phyloP scores from a whole-genome alignment of 768 basidiomycete genomes.

The Lyophyllum decastes region DNA sequence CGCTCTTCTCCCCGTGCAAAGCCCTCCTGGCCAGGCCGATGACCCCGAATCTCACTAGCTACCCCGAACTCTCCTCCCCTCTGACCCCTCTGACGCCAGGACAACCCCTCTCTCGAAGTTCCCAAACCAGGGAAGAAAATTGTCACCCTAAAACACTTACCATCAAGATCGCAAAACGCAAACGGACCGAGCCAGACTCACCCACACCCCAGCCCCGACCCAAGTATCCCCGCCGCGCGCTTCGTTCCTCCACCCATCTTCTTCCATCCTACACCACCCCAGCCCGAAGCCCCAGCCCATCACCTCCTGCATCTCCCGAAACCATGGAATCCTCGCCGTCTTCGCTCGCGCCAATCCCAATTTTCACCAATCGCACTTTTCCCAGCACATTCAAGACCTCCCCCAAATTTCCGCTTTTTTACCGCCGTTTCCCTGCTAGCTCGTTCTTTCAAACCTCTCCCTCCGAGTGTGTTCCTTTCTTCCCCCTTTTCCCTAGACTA shows the following conservation, averaged over 20 bases:
- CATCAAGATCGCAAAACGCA: not conserved
- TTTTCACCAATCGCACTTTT: constrained; percentile 48
- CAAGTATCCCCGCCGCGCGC: constrained; percentile 3
- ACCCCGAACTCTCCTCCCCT: constrained; percentile 3
- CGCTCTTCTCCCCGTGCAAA: not conserved
- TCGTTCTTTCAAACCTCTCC: constrained; percentile 47
- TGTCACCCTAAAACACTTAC: not conserved
- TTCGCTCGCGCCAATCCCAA: not conserved
- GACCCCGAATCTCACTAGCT: not conserved
- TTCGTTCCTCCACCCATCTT: not conserved
- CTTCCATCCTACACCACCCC: not conserved
- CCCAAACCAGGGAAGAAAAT: not conserved
- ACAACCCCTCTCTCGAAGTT: not conserved
- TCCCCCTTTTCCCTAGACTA: not conserved
- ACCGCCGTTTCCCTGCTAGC: constrained; percentile 69
- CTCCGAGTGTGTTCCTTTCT: constrained; percentile 34
- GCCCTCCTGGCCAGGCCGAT: not conserved
- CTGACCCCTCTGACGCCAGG: constrained; percentile 13
- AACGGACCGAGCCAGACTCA: not conserved
- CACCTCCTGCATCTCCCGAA: not conserved
- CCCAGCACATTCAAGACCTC: constrained; percentile 41
- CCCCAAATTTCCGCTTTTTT: constrained; percentile 61
- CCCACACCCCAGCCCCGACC: constrained; percentile 2
- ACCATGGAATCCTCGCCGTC: not conserved
- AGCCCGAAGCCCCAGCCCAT: not conserved